Conservation (phyloP, 1,284 basidiomycete species). For the Rhodotorula mucilaginosa region DNA sequence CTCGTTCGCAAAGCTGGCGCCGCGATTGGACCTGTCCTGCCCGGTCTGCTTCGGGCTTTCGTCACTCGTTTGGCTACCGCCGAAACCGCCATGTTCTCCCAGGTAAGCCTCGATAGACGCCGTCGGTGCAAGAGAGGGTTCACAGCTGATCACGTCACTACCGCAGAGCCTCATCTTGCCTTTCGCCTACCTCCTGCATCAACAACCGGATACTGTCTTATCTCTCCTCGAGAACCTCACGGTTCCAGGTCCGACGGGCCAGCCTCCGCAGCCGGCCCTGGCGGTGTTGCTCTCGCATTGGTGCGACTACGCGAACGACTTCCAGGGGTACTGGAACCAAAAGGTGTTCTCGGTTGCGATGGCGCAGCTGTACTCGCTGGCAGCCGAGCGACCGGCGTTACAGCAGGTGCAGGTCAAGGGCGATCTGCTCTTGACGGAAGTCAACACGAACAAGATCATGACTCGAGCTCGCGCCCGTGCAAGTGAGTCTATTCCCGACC, state of each 20-base stretch:
- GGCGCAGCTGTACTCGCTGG: slow-evolving; percentile 64
- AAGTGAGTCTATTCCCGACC: slow-evolving; percentile 54
- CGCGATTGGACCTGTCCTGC: slow-evolving; percentile 73
- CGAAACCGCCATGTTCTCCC: slow-evolving; percentile 81
- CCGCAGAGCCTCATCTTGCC: slow-evolving; percentile 78
- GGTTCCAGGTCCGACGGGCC: slow-evolving; percentile 55
- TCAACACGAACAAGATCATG: slow-evolving; percentile 85
- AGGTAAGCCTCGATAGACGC: slow-evolving; percentile 53
- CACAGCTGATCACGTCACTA: neutral
- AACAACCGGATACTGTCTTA: slow-evolving; percentile 73
- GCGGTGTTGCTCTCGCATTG: slow-evolving; percentile 81
- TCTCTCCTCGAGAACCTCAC: slow-evolving; percentile 66
- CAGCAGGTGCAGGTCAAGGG: slow-evolving; percentile 75
- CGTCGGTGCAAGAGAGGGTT: no score
- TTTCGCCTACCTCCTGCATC: slow-evolving; percentile 86
- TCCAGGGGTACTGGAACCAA: slow-evolving; percentile 90
- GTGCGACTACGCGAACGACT: slow-evolving; percentile 89
- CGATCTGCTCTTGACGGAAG: slow-evolving; percentile 79
- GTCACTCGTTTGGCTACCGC: slow-evolving; percentile 74
- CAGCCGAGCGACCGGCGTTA: slow-evolving; percentile 63
- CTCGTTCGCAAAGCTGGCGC: slow-evolving; percentile 76
- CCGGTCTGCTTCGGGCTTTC: slow-evolving; percentile 80
- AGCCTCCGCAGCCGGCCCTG: slow-evolving; percentile 55
- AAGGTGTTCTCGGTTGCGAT: slow-evolving; percentile 80
- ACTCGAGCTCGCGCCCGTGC: slow-evolving; percentile 84